Conservation (phyloP, 75 land plant species). For the Ceratopteris richardii region DNA sequence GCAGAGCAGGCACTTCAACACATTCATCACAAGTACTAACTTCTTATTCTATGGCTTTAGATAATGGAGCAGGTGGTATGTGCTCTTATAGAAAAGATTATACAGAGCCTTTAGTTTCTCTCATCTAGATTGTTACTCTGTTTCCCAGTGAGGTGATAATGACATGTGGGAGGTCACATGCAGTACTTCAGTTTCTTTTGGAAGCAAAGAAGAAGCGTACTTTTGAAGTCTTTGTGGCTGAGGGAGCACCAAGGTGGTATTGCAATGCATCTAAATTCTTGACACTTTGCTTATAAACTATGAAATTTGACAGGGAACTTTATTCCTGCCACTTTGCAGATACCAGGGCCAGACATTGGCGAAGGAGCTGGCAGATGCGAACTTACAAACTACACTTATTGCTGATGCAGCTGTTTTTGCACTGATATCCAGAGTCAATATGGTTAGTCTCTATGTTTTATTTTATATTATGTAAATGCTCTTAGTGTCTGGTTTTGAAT, state of each 20-base stretch:
- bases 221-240: conserved; percentile 97
- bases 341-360: conserved; percentile 95
- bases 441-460: conserved; percentile 39
- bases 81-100: no score
- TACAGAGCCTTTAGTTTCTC: no score
- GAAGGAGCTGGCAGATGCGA: conserved; percentile 70
- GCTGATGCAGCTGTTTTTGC: conserved; percentile 99
- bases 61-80: no score
- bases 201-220: conserved; percentile 95
- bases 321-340: no score
- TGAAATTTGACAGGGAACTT: no score
- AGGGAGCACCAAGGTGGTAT: conserved; percentile 90
- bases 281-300: no score
- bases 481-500: no score
- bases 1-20: conserved; percentile 99
- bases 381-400: conserved; percentile 84
- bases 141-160: conserved; percentile 87
- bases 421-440: conserved; percentile 96
- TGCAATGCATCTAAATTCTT: no score
- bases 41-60: no score
- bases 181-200: conserved; percentile 80
- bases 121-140: not conserved
- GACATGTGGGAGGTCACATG: conserved; percentile 83
- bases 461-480: not conserved
- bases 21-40: conserved; percentile 87